phyloP scores from a whole-genome alignment of 306 rosid genomes.

The Leucaena leucocephala region DNA sequence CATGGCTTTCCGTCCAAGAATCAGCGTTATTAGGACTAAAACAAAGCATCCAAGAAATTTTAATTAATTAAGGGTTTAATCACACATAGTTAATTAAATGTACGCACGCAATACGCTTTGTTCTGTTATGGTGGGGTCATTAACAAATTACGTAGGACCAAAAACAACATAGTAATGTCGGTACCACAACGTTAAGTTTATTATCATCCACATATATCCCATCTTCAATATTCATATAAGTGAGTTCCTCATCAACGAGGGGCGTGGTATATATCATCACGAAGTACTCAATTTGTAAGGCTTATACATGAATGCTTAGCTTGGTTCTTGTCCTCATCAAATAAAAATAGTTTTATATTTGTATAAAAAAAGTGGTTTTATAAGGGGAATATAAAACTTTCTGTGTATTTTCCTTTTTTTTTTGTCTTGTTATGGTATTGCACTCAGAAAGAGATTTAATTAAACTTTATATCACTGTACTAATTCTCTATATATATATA shows the following conservation, averaged over 20 bases:
- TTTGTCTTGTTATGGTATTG: too few species aligned
- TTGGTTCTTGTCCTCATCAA: background rate
- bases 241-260: background rate
- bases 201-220: conserved; percentile 31
- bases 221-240: conserved; percentile 16
- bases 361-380: too few species aligned
- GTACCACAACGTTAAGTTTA: conserved; percentile 33
- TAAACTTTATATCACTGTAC: too few species aligned
- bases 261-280: background rate
- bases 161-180: conserved; percentile 38
- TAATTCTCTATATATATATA: too few species aligned
- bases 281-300: conserved; percentile 6
- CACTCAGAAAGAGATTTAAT: too few species aligned
- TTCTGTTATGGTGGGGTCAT: conserved; percentile 40
- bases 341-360: too few species aligned
- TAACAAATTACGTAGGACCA: conserved; percentile 51
- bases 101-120: background rate
- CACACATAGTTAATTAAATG: conserved; percentile 7
- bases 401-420: too few species aligned
- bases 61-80: conserved; percentile 34
- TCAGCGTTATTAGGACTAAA: conserved; percentile 42
- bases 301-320: conserved; percentile 24
- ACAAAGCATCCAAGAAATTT: conserved; percentile 55
- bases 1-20: conserved; percentile 37
- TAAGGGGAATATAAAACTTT: too few species aligned